These are phyloP conservation scores for Marasmius oreades DNA, from an alignment of 1,284 basidiomycete genomes.

Conservation along the genomic window DNA sequence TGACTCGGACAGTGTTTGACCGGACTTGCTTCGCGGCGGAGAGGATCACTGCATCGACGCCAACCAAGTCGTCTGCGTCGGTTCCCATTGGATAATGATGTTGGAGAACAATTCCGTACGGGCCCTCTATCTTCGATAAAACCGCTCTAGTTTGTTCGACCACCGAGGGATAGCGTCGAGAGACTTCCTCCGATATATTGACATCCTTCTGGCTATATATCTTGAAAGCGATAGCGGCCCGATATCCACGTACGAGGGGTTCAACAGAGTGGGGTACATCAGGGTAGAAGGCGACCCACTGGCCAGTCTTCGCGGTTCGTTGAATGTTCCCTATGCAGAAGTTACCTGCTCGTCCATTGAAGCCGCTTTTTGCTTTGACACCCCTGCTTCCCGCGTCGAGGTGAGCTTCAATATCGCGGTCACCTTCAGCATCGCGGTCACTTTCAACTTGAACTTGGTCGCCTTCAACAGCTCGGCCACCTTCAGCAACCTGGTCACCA, in stretches of 20 bases:
- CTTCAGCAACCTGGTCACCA: no score
- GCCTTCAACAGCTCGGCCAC: no score
- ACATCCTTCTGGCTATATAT: slow-evolving; percentile 20
- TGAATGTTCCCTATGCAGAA: slow-evolving; percentile 15
- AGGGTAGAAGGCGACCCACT: slow-evolving; percentile 35
- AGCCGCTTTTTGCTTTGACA: neutral
- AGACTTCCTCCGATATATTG: neutral
- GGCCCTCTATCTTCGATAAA: slow-evolving; percentile 15
- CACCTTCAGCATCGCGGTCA: no score
- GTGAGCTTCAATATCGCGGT: no score
- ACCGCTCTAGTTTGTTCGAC: slow-evolving; percentile 7
- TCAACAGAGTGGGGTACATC: slow-evolving; percentile 31
- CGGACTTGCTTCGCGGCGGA: slow-evolving; percentile 13
- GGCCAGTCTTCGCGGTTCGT: slow-evolving; percentile 13
- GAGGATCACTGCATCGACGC: slow-evolving; percentile 23
- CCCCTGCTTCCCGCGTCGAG: no score
- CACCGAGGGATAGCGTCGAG: neutral
- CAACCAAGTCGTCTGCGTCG: slow-evolving; percentile 16
- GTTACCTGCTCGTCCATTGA: slow-evolving; percentile 4
- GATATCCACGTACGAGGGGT: slow-evolving; percentile 18
- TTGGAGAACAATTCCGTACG: slow-evolving; percentile 26
- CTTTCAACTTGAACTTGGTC: no score
- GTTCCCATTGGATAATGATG: slow-evolving; percentile 26
- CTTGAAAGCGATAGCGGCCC: slow-evolving; percentile 31
- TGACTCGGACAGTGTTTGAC: slow-evolving; percentile 18